Base-by-base conservation (phyloP, 2,329 filamentous ascomycete genomes). In the Ustulina deusta region DNA sequence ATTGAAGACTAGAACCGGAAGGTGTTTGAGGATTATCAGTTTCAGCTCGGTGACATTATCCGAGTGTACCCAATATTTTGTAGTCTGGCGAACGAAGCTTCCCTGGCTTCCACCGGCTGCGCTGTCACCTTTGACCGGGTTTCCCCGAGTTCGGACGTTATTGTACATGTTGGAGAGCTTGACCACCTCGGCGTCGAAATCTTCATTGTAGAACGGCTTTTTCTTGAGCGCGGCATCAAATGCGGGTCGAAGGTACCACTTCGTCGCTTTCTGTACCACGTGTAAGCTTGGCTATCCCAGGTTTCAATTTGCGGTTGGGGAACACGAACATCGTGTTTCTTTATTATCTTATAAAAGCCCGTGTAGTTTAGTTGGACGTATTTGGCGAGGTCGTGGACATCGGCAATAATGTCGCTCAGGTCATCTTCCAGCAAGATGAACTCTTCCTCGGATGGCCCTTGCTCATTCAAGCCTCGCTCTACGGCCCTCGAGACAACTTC, bases 281-380 rank as follows among this genome's bases (percentile, higher is more conserved):
- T 17, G 60, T 76, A 54, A 76, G 73, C 61, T 48, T 52, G 27
- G 22, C 32, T 27, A 25, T 42, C 13, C 1, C 27, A 22, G 4
- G 11, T 27, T 46, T 11, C 13, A 22, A 34, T 42, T 9, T 48
- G n/a, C 27, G 42, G 27, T 36, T 49, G 13, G 57, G 61, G 51
- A 40, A 25, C 57, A 83, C 91, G 74, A 81, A 95, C 93, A 83
- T 97, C 96, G 80, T 99, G 96, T 86, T 99, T 99, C 86, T 99
- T 99, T 81, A 99, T 97, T 71, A 99, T 99, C 86, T 99, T 99
- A 84, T 97, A 97, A 79, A 99, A 99, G 5, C 96, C 96, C 0
- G 95, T 98, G 79, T 99, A 99, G 82, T 99, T 99, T 78, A 99
- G 84, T 83, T 97, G 95, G 6, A 97, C 97, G 79, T 97, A 99